Base-by-base conservation (phyloP, 495 filamentous ascomycete genomes). In the Neurospora sp. region DNA sequence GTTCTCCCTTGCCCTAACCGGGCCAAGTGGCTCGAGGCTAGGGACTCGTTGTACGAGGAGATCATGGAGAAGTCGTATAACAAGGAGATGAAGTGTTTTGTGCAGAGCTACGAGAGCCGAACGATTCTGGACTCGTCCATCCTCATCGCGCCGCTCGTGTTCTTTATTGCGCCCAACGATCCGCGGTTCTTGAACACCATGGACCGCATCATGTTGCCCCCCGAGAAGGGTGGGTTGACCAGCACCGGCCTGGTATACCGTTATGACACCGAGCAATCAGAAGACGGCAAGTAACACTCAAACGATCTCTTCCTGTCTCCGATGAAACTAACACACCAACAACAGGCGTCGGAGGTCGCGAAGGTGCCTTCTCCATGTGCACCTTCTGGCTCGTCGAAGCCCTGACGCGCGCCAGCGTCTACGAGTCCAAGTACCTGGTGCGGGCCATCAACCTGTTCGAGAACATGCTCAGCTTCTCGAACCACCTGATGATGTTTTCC, bases 351-450 rank as follows among this genome's bases (percentile, higher is more conserved):
- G 89, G 89, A 42, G 91, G 91, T 27, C 83, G 87, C 39, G 91
- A 93, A 80, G 91, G 91, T n/a, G 90, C 90, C 23, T 93, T 93
- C 77, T 87, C 86, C 78, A 92, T 93, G 90, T 91, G 90, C 73
- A 93, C 90, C 1, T 93, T 92, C 80, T 92, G 91, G 91, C 86
- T 92, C 5, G 89, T 92, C 4, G 91, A 92, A 78, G 90, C 91
- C n/a, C 84, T 93, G 82, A 91, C 90, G 35, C 85, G 91, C 44
- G 91, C 88, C 20, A 85, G 87, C 69, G 85, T 88, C n/a, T 88
- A 91, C 74, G 89, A 92, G 75, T 83, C 85, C 10, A 86, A 88
- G 59, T 90, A 92, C 71, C 82, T 89, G 40, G 84, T 85, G 46
- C 85, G 87, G 9, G 91, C 91, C 18, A 83, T 91, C 72, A 89